A percentile compares a stretch with the other conserved stretches of the same genome.
These are phyloP conservation scores for Myxozyma melibiosi DNA, from an alignment of 805 yeast genomes.

Conservation along the genomic window DNA sequence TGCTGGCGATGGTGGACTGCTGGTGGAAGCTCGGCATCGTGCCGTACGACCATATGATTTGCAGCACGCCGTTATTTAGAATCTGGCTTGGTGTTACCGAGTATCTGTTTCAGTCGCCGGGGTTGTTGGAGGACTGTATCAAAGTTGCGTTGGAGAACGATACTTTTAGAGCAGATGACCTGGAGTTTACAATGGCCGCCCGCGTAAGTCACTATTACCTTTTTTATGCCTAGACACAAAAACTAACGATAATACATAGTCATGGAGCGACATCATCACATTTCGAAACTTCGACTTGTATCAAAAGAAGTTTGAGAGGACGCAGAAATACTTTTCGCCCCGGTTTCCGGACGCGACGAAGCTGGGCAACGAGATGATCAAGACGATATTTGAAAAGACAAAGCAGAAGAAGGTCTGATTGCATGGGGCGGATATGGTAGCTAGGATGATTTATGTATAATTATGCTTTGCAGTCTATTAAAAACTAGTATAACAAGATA, in stretches of 20 bases:
- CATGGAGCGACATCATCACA: constrained; percentile 82
- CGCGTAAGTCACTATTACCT: constrained; percentile 42
- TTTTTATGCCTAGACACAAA: constrained; percentile 28
- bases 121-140: constrained; percentile 76
- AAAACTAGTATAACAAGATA: background rate
- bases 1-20: constrained; percentile 89
- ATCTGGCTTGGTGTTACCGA: constrained; percentile 93
- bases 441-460: too few species aligned
- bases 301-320: constrained; percentile 68
- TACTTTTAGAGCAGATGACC: constrained; percentile 81
- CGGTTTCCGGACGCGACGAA: constrained; percentile 86
- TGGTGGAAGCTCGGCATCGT: constrained; percentile 84
- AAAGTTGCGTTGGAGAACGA: constrained; percentile 67
- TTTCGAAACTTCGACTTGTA: constrained; percentile 76
- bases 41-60: constrained; percentile 95
- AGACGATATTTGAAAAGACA: constrained; percentile 59
- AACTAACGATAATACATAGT: background rate
- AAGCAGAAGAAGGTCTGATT: constrained; percentile 13
- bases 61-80: constrained; percentile 91
- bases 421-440: background rate
- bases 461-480: too few species aligned
- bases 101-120: constrained; percentile 82
- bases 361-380: constrained; percentile 92
- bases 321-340: constrained; percentile 81
- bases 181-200: constrained; percentile 91